phyloP scores from a whole-genome alignment of 495 filamentous ascomycete species.

The Penicillium manginii region DNA sequence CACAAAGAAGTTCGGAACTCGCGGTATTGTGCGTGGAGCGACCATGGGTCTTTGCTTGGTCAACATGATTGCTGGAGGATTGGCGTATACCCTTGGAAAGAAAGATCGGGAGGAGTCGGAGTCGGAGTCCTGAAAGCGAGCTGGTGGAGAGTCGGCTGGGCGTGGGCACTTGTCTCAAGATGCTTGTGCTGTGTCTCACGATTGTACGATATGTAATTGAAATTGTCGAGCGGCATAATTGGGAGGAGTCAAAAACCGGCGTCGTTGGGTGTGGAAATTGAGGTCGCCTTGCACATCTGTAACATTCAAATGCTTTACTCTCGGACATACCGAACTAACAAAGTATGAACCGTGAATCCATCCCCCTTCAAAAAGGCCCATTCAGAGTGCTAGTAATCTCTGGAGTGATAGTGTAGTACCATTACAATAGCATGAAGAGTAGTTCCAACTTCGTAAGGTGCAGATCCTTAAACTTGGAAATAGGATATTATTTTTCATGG shows the following conservation, averaged over 20 bases:
- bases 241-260: not conserved
- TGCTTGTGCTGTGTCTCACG: not conserved
- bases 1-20: constrained; percentile 64
- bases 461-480: too few species aligned
- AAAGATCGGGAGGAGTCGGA: constrained; percentile 56
- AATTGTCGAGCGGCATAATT: not conserved
- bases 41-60: constrained; percentile 71
- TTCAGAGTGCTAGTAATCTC: too few species aligned
- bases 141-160: not conserved
- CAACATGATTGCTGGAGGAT: constrained; percentile 72
- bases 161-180: not conserved
- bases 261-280: not conserved
- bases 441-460: too few species aligned
- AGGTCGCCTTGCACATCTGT: not conserved
- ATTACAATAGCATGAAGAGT: too few species aligned
- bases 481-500: not conserved
- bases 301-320: too few species aligned
- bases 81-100: constrained; percentile 70
- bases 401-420: too few species aligned
- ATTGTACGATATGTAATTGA: constrained; percentile 27
- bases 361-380: too few species aligned
- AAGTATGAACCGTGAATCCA: too few species aligned
- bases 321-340: too few species aligned
- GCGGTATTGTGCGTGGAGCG: constrained; percentile 70
- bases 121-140: constrained; percentile 23